Base-by-base conservation (phyloP, 352 stramenopile genomes). In the Phytophthora sojae region DNA sequence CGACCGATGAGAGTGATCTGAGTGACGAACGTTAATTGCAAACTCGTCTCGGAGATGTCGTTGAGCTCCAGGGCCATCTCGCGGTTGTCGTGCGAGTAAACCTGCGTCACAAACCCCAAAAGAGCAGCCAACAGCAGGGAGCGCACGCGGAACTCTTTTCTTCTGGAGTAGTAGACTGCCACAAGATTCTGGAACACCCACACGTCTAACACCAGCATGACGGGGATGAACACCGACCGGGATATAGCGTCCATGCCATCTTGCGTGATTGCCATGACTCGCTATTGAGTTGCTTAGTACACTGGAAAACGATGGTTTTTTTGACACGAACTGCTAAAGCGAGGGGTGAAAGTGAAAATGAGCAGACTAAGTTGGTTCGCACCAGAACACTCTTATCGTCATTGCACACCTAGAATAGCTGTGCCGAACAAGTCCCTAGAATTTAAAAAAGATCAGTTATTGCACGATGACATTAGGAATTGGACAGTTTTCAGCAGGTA, bases 1-100 rank as follows among this genome's bases (percentile, higher is more conserved):
- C 61, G 53, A 19, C 73, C 70, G 30, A 81, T 69, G 39, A 77
- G 61, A 0, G 67, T 64, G 67, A 81, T 74, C 63, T 81, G 74
- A 21, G 72, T 60, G 9, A 81, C 54, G 58, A 79, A 74, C 25
- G 70, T 71, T n/a, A 81, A 23, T 30, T 68, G 51, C n/a, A 58
- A 67, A 21, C 68, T 73, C 51, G 64, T 64, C 57, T 81, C 69
- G 11, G 73, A 78, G 7, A 79, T 64, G 30, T 81, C 57, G 52
- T 77, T 79, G 17, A 81, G 37, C 15, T 68, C 50, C n/a, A 54
- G 35, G 1, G 69, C 56, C 19, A 61, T 45, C 17, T 56, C 51
- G 15, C 59, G 23, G 47, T 64, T 47, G 12, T 71, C 51, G 14
- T 69, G 39, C 17, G 60, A 66, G 26, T 69, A 78, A 15, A 77